A percentile compares a stretch with the other conserved stretches of the same genome.
phyloP scores from a whole-genome alignment of 2,329 filamentous ascomycete species.

The Sclerotinia spermophila region DNA sequence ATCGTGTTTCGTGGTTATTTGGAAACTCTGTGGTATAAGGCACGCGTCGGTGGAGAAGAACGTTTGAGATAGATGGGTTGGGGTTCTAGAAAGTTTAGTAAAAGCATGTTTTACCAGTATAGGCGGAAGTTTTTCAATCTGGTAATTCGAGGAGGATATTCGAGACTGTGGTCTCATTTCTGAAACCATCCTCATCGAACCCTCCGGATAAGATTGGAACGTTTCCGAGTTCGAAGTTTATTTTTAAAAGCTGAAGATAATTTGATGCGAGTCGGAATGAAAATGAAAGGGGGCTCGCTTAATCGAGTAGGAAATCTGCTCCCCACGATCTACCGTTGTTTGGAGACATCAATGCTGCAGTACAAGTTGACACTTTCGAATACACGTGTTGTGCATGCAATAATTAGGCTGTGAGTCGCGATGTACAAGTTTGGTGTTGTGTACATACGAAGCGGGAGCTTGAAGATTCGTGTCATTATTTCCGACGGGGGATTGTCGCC shows the following conservation, averaged over 20 bases:
- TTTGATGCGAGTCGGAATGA: not conserved
- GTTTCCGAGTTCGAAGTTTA: not conserved
- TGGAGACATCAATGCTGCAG: not conserved
- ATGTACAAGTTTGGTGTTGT: not conserved
- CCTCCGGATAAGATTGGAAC: not conserved
- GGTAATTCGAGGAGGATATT: not conserved
- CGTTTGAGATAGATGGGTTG: constrained; percentile 1
- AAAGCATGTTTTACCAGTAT: not conserved
- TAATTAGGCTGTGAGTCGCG: not conserved
- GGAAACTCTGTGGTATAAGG: not conserved
- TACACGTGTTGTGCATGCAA: not conserved
- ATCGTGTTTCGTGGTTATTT: not conserved
- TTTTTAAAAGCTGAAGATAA: not conserved
- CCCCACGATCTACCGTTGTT: not conserved
- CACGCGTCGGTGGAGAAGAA: not conserved
- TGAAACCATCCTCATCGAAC: not conserved
- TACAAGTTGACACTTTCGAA: not conserved
- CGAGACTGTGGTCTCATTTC: not conserved
- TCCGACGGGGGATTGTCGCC: constrained; percentile 6
- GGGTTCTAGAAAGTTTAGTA: not conserved
- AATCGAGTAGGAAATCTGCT: not conserved
- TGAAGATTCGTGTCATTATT: not conserved
- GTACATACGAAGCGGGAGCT: not conserved
- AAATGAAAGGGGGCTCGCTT: constrained; percentile 14
- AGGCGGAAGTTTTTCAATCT: not conserved